Conservation (phyloP, 1,284 basidiomycete genomes). For the Apiotrichum gracile region DNA sequence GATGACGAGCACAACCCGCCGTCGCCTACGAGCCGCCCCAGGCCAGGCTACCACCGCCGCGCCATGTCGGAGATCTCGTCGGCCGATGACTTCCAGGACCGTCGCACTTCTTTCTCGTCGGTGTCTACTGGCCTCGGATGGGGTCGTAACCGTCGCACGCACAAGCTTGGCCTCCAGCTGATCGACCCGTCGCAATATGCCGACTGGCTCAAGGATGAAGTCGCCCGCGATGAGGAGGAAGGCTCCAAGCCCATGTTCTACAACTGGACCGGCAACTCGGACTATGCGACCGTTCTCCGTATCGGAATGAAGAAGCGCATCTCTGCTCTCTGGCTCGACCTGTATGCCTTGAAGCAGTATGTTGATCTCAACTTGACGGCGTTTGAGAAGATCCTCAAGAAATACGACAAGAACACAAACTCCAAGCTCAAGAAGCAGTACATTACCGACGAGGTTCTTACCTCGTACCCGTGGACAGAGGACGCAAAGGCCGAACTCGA, state of each 20-base stretch:
- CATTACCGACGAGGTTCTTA: conserved; percentile 68
- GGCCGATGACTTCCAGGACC: conserved; percentile 24
- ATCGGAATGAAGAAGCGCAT: conserved; percentile 89
- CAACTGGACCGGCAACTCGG: conserved; percentile 73
- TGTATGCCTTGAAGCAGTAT: conserved; percentile 84
- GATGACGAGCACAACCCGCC: background rate
- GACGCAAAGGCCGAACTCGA: conserved; percentile 62
- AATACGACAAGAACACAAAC: conserved; percentile 95
- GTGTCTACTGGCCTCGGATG: background rate
- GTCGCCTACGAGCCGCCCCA: conserved; percentile 14
- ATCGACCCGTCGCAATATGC: conserved; percentile 35
- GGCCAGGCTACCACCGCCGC: conserved; percentile 14
- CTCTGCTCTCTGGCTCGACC: conserved; percentile 74
- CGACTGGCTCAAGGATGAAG: conserved; percentile 21
- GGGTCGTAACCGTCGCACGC: background rate
- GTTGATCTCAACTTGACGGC: conserved; percentile 90
- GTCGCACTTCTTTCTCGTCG: conserved; percentile 35
- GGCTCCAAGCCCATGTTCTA: conserved; percentile 21
- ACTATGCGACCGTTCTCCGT: conserved; percentile 82
- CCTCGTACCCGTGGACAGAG: conserved; percentile 62
- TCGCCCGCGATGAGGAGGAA: conserved; percentile 3
- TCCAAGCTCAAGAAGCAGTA: conserved; percentile 80
- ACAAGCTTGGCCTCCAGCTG: conserved; percentile 19
- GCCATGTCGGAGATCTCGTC: conserved; percentile 27
- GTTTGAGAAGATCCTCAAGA: conserved; percentile 94